Percentiles rank a stretch among this genome's conserved stretches.
Conservation (phyloP, 371 early-diverging fungal species). For the Rhizopus delemar region DNA sequence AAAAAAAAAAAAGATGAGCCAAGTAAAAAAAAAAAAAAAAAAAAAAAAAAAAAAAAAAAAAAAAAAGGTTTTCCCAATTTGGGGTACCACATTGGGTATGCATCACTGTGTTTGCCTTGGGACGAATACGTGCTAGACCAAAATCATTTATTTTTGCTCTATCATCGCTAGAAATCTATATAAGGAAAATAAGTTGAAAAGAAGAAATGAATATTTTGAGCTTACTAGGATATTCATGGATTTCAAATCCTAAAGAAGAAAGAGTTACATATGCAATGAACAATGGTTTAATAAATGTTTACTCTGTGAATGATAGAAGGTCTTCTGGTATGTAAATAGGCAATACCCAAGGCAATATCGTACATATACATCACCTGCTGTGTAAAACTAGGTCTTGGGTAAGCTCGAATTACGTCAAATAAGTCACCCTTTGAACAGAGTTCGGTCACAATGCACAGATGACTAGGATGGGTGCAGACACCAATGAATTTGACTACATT, state of each 20-base stretch:
- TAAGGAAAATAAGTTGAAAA: too few species aligned
- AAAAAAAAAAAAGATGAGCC: background rate
- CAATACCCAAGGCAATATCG: constrained; percentile 77
- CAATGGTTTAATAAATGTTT: constrained; percentile 1
- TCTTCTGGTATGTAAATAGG: constrained; percentile 64
- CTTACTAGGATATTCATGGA: constrained; percentile 80
- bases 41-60: too few species aligned
- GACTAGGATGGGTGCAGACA: constrained; percentile 67
- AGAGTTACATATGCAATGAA: too few species aligned
- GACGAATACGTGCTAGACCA: constrained; percentile 76
- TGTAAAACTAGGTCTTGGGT: constrained; percentile 66
- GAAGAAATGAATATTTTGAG: background rate
- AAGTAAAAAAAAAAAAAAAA: too few species aligned
- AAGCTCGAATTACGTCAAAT: constrained; percentile 73
- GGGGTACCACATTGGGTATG: constrained; percentile 79
- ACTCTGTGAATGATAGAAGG: constrained; percentile 52
- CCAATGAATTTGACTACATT: constrained; percentile 79
- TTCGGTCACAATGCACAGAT: constrained; percentile 76
- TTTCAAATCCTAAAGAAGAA: constrained; percentile 67
- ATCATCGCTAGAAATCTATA: constrained; percentile 61
- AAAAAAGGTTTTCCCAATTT: constrained; percentile 61
- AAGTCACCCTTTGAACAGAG: constrained; percentile 77
- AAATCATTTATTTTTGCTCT: constrained; percentile 84
- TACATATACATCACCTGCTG: constrained; percentile 78
- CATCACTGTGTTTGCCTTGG: constrained; percentile 64